These are phyloP conservation scores for Carallia pectinifolia DNA, from an alignment of 345 rosid species.

Conservation along the genomic window DNA sequence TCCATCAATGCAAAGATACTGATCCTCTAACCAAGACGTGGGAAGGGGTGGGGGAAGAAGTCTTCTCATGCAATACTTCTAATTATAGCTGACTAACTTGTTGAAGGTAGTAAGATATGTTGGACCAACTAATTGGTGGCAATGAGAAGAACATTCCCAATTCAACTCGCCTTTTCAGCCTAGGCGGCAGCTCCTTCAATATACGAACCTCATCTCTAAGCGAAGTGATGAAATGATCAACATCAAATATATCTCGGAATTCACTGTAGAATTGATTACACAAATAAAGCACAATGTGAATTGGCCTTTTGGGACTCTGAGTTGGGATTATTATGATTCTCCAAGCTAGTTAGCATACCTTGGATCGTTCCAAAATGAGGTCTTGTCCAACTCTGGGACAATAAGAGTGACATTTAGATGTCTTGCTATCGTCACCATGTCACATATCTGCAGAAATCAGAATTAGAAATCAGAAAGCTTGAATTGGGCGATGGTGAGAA, in stretches of 20 bases:
- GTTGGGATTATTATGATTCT: neutral
- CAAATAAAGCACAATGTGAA: slow-evolving; percentile 6
- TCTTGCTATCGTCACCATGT: slow-evolving; percentile 92
- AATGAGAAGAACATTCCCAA: slow-evolving; percentile 58
- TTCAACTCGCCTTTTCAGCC: slow-evolving; percentile 72
- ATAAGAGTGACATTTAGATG: slow-evolving; percentile 83
- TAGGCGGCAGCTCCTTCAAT: slow-evolving; percentile 74
- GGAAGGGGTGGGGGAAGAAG: neutral
- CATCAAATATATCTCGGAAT: slow-evolving; percentile 90
- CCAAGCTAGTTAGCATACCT: slow-evolving; percentile 42
- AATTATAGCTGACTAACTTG: slow-evolving; percentile 45
- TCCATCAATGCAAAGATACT: neutral
- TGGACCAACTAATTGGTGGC: slow-evolving; percentile 95
- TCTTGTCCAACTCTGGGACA: slow-evolving; percentile 90
- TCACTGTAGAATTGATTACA: slow-evolving; percentile 51
- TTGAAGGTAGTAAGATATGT: slow-evolving; percentile 72
- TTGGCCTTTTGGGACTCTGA: neutral
- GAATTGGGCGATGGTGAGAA: slow-evolving; percentile 6
- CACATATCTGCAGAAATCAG: slow-evolving; percentile 67
- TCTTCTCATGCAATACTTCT: slow-evolving; percentile 1
- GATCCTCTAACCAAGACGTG: neutral
- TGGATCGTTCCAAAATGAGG: slow-evolving; percentile 96
- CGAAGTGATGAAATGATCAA: slow-evolving; percentile 86
- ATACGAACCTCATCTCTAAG: slow-evolving; percentile 93
- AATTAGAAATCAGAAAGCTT: neutral